Evolutionary conservation across 768 basidiomycete species (phyloP).

Genomic region (Trametopsis cervina): DNA sequence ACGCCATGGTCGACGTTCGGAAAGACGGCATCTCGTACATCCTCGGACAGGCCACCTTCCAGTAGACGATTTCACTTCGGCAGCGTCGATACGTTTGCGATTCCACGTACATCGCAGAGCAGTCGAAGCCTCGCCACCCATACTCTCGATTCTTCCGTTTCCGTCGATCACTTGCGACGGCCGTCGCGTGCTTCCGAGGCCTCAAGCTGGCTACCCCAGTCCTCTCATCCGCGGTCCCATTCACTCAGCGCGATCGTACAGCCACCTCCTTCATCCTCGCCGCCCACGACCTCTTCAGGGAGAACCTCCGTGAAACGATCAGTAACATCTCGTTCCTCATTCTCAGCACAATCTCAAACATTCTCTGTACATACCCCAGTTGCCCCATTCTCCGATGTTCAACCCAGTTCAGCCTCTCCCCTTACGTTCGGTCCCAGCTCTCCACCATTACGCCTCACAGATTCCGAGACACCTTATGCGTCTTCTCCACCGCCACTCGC

Average conservation of each 20-base stretch:
- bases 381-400: not conserved
- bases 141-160: not conserved
- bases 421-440: slow-evolving; percentile 35
- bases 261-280: not conserved
- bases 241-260: not conserved
- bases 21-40: not conserved
- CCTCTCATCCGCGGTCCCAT: slow-evolving; percentile 1
- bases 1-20: slow-evolving; percentile 10
- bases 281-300: slow-evolving; percentile 12
- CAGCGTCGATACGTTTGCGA: slow-evolving; percentile 8
- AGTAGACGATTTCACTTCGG: not conserved
- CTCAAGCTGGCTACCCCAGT: not conserved
- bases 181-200: slow-evolving; percentile 3
- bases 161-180: not conserved
- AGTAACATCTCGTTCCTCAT: slow-evolving; percentile 11
- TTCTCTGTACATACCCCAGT: slow-evolving; percentile 12
- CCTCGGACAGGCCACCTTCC: not conserved
- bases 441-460: slow-evolving; percentile 16
- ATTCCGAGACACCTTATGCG: slow-evolving; percentile 22
- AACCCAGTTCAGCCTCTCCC: slow-evolving; percentile 26
- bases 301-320: slow-evolving; percentile 9
- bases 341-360: slow-evolving; percentile 10
- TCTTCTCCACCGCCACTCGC: slow-evolving; percentile 46
- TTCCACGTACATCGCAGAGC: slow-evolving; percentile 1
- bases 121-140: not conserved